These are phyloP conservation scores for Graphilbum fragrans DNA, from an alignment of 2,329 filamentous ascomycete species.

Conservation along the genomic window DNA sequence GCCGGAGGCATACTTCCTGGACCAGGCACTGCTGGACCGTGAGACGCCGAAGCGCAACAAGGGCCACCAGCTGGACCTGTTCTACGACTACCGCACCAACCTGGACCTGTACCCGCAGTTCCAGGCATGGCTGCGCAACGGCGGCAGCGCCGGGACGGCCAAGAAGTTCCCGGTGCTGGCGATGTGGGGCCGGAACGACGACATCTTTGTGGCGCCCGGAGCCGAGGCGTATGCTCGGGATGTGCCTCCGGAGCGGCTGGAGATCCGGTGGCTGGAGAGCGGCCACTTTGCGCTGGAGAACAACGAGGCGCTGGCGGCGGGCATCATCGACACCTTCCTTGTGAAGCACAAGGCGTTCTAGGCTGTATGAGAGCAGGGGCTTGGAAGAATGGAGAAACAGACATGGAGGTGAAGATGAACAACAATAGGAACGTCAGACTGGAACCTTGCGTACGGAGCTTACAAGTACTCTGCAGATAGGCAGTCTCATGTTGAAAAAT, in stretches of 20 bases:
- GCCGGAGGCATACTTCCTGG: conserved; percentile 35
- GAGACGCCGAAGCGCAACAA: conserved; percentile 26
- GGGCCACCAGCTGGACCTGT: conserved; percentile 42
- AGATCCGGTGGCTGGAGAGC: conserved; percentile 38
- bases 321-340: conserved; percentile 16
- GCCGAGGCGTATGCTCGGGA: conserved; percentile 42
- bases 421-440: no score
- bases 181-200: conserved; percentile 46
- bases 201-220: conserved; percentile 34
- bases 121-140: conserved; percentile 39
- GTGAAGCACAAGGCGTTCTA: conserved; percentile 13
- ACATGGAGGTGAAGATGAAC: no score
- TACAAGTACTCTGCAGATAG: no score
- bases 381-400: neutral
- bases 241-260: conserved; percentile 23
- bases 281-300: conserved; percentile 41
- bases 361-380: no score
- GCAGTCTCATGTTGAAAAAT: no score
- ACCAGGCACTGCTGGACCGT: conserved; percentile 37
- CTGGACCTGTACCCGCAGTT: conserved; percentile 39
- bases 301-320: conserved; percentile 18
- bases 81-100: conserved; percentile 46
- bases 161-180: conserved; percentile 38
- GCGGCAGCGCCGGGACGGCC: conserved; percentile 2
- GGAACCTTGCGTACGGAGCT: no score